A percentile compares a stretch with the other conserved stretches of the same genome.
phyloP scores from a whole-genome alignment of 2,329 filamentous ascomycete species.

The Rhexocercosporidium sp. region DNA sequence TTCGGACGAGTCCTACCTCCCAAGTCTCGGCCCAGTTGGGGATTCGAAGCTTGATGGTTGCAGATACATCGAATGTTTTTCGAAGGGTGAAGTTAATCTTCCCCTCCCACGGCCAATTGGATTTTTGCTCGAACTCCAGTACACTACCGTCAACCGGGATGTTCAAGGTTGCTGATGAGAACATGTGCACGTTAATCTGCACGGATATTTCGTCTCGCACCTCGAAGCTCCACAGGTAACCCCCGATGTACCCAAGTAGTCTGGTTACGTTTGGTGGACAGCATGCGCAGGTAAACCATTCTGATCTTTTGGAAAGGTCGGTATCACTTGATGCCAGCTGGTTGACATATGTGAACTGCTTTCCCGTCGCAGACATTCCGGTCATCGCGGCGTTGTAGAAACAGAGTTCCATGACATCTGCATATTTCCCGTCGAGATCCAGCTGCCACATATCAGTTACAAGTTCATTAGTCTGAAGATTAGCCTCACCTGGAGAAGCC shows the following conservation, averaged over 20 bases:
- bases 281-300: conserved; percentile 65
- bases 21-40: conserved; percentile 55
- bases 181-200: conserved; percentile 61
- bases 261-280: conserved; percentile 65
- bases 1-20: conserved; percentile 34
- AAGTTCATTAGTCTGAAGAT: background rate
- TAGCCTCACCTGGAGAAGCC: conserved; percentile 52
- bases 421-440: conserved; percentile 57
- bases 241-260: conserved; percentile 60
- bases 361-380: conserved; percentile 60
- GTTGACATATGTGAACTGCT: conserved; percentile 65
- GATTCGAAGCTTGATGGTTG: conserved; percentile 56
- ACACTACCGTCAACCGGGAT: conserved; percentile 45
- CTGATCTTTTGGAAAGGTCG: conserved; percentile 54
- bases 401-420: conserved; percentile 64
- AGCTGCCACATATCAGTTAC: conserved; percentile 39
- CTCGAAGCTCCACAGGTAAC: conserved; percentile 57
- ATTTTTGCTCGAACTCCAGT: conserved; percentile 53
- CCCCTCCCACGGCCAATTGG: conserved; percentile 63
- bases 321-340: conserved; percentile 60
- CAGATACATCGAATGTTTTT: conserved; percentile 39
- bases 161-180: conserved; percentile 52
- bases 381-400: conserved; percentile 66
- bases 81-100: conserved; percentile 53
- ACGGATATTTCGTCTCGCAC: conserved; percentile 41